phyloP scores from a whole-genome alignment of 352 stramenopile genomes.

The Phytophthora fragariaefolia region DNA sequence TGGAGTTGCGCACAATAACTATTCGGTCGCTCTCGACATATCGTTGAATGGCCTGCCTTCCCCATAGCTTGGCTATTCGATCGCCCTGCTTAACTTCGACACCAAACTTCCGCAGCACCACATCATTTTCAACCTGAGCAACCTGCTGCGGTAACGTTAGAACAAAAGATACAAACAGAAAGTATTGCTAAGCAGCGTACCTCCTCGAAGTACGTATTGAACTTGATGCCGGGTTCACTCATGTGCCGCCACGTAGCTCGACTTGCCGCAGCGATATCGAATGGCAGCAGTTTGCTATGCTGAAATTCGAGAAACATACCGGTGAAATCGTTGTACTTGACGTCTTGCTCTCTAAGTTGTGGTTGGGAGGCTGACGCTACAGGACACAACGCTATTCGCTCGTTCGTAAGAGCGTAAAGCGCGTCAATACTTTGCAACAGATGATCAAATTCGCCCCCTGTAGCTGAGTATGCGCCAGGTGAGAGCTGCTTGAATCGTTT shows the following conservation, averaged over 20 bases:
- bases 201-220: conserved; percentile 37
- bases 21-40: conserved; percentile 30
- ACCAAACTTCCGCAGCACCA: conserved; percentile 34
- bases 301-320: conserved; percentile 41
- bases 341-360: conserved; percentile 18
- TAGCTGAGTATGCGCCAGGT: neutral
- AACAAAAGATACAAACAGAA: no score
- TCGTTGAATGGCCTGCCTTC: conserved; percentile 24
- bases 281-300: conserved; percentile 38
- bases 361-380: conserved; percentile 10
- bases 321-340: conserved; percentile 40
- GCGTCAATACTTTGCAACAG: conserved; percentile 18
- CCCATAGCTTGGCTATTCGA: conserved; percentile 21
- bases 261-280: conserved; percentile 23
- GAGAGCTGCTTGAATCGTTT: conserved; percentile 15
- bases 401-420: conserved; percentile 21
- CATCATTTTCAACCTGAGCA: conserved; percentile 24
- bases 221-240: conserved; percentile 32
- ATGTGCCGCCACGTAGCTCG: conserved; percentile 32
- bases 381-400: conserved; percentile 10
- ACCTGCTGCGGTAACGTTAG: no score
- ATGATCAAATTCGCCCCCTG: conserved; percentile 9
- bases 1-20: conserved; percentile 35
- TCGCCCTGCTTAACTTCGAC: conserved; percentile 23
- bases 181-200: conserved; percentile 1